These are phyloP conservation scores for Schizophyllum amplum DNA, from an alignment of 1,284 basidiomycete genomes.

Conservation along the genomic window DNA sequence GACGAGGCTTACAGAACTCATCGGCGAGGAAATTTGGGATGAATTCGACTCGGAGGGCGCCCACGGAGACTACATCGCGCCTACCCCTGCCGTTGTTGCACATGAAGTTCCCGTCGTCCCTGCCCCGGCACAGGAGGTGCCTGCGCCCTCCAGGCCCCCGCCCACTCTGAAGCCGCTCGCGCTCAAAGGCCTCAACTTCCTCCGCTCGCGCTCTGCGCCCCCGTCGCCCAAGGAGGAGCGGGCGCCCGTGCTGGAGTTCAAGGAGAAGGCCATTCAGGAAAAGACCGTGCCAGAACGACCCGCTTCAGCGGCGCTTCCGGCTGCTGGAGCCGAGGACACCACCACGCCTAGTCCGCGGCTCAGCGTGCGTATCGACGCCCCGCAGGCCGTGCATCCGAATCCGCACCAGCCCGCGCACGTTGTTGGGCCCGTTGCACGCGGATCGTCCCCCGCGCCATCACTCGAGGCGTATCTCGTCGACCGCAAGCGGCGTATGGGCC, in stretches of 20 bases:
- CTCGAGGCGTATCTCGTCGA: constrained; percentile 56
- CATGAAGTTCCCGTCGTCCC: background rate
- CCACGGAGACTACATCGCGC: constrained; percentile 54
- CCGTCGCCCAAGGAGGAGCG: constrained; percentile 17
- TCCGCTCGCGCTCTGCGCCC: constrained; percentile 53
- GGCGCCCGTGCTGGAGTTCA: constrained; percentile 5
- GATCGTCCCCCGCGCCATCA: constrained; percentile 39
- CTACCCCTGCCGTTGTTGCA: constrained; percentile 14
- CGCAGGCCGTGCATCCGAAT: constrained; percentile 6
- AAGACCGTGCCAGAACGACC: constrained; percentile 1
- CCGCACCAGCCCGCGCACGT: background rate
- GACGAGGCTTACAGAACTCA: constrained; percentile 56
- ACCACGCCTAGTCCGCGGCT: constrained; percentile 6
- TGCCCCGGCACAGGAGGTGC: constrained; percentile 7
- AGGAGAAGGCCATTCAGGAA: too few species aligned
- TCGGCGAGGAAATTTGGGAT: constrained; percentile 87
- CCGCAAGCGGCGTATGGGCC: constrained; percentile 38
- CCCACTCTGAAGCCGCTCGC: constrained; percentile 20
- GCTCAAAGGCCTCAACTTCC: constrained; percentile 40
- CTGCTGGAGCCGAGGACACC: constrained; percentile 1
- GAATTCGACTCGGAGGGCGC: constrained; percentile 74
- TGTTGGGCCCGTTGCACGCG: background rate
- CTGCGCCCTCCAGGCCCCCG: constrained; percentile 8
- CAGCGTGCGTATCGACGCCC: constrained; percentile 10
- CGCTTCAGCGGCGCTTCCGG: background rate